Conservation (phyloP, 768 basidiomycete species). For the Psilocybe sp. region DNA sequence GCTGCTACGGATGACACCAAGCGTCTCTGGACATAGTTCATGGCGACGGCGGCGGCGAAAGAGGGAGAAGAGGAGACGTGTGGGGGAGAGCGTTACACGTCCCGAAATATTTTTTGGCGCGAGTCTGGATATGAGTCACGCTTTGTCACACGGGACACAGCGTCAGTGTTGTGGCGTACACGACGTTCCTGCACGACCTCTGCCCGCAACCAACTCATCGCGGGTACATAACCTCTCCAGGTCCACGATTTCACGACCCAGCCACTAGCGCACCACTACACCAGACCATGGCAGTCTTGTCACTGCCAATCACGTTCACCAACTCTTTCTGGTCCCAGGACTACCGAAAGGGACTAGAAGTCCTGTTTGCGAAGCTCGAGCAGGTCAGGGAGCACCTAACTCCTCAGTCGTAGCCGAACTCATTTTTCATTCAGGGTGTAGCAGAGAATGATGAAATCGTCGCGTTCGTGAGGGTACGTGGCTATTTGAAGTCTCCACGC, state of each 20-base stretch:
- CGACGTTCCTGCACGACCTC: background rate
- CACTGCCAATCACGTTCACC: conserved; percentile 83
- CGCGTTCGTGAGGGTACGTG: conserved; percentile 74
- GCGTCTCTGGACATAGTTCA: conserved; percentile 63
- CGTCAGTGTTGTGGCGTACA: background rate
- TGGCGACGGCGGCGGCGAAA: conserved; percentile 22
- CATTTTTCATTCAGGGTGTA: conserved; percentile 53
- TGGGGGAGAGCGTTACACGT: conserved; percentile 6
- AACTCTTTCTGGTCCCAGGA: conserved; percentile 97
- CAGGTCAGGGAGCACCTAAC: conserved; percentile 46
- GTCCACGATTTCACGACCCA: conserved; percentile 9
- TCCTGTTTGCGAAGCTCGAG: conserved; percentile 72
- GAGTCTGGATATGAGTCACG: background rate
- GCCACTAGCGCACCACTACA: conserved; percentile 3
- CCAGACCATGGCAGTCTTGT: conserved; percentile 75
- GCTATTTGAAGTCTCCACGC: background rate
- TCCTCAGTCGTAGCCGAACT: conserved; percentile 4
- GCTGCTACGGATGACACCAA: conserved; percentile 39
- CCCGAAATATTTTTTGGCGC: conserved; percentile 24
- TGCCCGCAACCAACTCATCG: background rate
- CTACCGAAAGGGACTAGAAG: conserved; percentile 79
- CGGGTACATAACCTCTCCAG: conserved; percentile 10
- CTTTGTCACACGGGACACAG: too few relatives aligned
- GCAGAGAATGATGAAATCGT: conserved; percentile 83
- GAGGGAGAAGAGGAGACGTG: conserved; percentile 7